Evolutionary conservation across 1,284 basidiomycete genomes (phyloP).

Genomic region (Chiua sp.): DNA sequence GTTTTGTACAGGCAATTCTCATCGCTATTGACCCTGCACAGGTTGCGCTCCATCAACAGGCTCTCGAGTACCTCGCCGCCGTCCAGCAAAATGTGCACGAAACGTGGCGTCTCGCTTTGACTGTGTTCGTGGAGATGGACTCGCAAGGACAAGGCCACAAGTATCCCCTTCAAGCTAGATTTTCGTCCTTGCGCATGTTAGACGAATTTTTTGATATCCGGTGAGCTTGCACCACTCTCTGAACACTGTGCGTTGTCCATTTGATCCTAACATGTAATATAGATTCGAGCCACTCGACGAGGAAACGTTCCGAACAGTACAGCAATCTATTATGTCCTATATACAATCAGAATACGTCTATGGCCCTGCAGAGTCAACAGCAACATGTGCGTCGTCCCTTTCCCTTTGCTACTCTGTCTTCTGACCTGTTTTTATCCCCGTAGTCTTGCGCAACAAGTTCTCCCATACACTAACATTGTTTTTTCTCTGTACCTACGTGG

Average conservation of each 20-base stretch:
- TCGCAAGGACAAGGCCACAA: constrained; percentile 59
- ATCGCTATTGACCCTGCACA: constrained; percentile 84
- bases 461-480: constrained; percentile 96
- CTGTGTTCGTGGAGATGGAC: constrained; percentile 70
- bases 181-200: constrained; percentile 86
- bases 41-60: constrained; percentile 73
- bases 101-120: constrained; percentile 81
- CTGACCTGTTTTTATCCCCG: constrained; percentile 12
- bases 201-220: constrained; percentile 87
- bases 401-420: not conserved
- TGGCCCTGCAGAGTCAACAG: constrained; percentile 75
- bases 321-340: constrained; percentile 73
- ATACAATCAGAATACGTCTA: constrained; percentile 81
- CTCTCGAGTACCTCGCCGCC: constrained; percentile 78
- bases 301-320: constrained; percentile 71
- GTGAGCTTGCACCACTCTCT: constrained; percentile 51
- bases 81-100: constrained; percentile 78
- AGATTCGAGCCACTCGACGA: constrained; percentile 76
- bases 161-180: constrained; percentile 77
- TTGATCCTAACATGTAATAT: constrained; percentile 11
- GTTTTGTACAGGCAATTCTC: constrained; percentile 81
- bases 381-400: constrained; percentile 63
- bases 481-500: constrained; percentile 89
- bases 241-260: not conserved
- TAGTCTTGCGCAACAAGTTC: constrained; percentile 96